Percentiles rank a stretch among this genome's conserved stretches.
phyloP scores from a whole-genome alignment of 106 monocot genomes.

The Alisma plantagoaquatica region DNA sequence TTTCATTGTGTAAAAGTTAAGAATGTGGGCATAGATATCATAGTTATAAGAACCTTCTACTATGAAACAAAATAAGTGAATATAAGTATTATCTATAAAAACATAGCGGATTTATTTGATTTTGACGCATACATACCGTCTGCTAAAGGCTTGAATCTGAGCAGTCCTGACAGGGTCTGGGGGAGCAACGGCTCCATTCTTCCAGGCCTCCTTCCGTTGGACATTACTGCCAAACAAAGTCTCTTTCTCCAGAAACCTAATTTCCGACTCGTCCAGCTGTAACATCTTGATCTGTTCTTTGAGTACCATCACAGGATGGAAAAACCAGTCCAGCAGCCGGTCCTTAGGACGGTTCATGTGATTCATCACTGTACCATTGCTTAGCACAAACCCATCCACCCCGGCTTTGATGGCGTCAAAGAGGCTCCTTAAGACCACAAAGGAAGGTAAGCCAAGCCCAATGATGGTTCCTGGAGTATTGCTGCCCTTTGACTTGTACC shows the following conservation, averaged over 20 bases:
- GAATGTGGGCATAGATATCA: not conserved
- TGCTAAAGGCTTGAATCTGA: constrained; percentile 82
- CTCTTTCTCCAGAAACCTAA: constrained; percentile 66
- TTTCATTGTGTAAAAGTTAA: not conserved
- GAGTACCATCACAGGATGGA: constrained; percentile 77
- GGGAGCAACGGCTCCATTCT: constrained; percentile 36
- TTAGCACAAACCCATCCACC: constrained; percentile 45
- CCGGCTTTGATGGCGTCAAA: constrained; percentile 59
- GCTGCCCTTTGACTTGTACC: constrained; percentile 49
- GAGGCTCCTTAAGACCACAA: constrained; percentile 29
- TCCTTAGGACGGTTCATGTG: constrained; percentile 70
- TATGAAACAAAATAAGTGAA: not conserved
- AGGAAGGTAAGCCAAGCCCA: constrained; percentile 58
- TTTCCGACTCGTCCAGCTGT: constrained; percentile 47
- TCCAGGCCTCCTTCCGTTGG: constrained; percentile 26
- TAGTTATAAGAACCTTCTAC: not conserved
- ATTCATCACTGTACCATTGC: constrained; percentile 45
- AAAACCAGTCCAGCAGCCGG: constrained; percentile 77
- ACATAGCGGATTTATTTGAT: not conserved
- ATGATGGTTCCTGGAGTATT: constrained; percentile 36
- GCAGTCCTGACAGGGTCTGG: constrained; percentile 56
- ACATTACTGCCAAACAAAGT: constrained; percentile 53
- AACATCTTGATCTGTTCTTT: constrained; percentile 81
- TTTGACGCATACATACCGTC: constrained; percentile 41
- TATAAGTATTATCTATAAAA: not conserved